Evolutionary conservation across 495 filamentous ascomycete species (phyloP).

Genomic region (Rostrohypoxylon terebratum): DNA sequence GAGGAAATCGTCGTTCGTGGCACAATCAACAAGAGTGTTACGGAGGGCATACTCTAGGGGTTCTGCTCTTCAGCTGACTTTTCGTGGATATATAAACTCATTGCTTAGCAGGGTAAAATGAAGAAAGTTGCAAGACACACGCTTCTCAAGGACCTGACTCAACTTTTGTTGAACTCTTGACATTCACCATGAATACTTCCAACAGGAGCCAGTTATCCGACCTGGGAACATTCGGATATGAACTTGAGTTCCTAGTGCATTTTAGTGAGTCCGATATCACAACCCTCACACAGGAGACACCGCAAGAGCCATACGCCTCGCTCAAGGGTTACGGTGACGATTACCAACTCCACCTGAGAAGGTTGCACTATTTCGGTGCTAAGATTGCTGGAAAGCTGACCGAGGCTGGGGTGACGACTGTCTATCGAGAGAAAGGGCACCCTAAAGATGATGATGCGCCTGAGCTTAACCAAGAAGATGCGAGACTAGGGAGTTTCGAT

Average conservation of each 20-base stretch:
- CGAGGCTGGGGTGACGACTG: constrained; percentile 8
- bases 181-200: constrained; percentile 4
- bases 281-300: background rate
- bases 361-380: constrained; percentile 24
- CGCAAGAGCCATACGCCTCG: constrained; percentile 22
- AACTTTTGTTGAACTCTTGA: background rate
- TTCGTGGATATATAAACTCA: background rate
- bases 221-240: constrained; percentile 35
- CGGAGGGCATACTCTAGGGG: background rate
- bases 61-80: too few relatives aligned
- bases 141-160: background rate
- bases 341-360: constrained; percentile 28
- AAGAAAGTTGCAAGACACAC: background rate
- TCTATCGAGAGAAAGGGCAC: constrained; percentile 28
- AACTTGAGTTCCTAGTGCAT: constrained; percentile 35
- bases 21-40: too few relatives aligned
- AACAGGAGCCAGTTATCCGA: background rate
- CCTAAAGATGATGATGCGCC: constrained; percentile 15
- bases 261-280: constrained; percentile 11
- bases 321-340: background rate
- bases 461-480: background rate
- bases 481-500: constrained; percentile 27
- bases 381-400: constrained; percentile 25
- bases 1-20: background rate
- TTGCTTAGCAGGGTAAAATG: background rate